phyloP scores from a whole-genome alignment of 2,329 filamentous ascomycete genomes.

The Pseudodiploospora longispora region DNA sequence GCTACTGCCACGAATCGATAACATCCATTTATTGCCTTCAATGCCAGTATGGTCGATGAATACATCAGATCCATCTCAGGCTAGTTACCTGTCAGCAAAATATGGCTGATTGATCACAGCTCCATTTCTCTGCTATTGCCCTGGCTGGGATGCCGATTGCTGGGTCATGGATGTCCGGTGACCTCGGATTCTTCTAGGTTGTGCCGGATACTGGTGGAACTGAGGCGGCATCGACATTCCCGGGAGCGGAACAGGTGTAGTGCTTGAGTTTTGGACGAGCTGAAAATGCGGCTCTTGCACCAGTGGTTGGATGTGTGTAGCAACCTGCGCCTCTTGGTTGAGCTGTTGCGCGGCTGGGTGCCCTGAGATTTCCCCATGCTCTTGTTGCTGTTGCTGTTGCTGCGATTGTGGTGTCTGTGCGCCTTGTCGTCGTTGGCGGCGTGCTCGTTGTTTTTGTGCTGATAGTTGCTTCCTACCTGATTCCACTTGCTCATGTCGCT shows the following conservation, averaged over 20 bases:
- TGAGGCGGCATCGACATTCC: slow-evolving; percentile 17
- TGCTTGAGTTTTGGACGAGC: slow-evolving; percentile 16
- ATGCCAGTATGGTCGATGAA: too few relatives aligned
- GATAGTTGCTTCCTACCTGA: slow-evolving; percentile 20
- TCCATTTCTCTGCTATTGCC: not conserved
- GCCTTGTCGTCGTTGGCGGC: slow-evolving; percentile 17
- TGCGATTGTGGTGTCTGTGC: slow-evolving; percentile 18
- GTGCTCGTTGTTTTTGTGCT: slow-evolving; percentile 16
- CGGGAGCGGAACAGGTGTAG: slow-evolving; percentile 19
- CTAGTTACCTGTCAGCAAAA: too few relatives aligned
- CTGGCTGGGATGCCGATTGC: slow-evolving; percentile 3
- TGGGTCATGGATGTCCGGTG: slow-evolving; percentile 13
- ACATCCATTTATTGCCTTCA: too few relatives aligned
- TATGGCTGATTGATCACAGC: too few relatives aligned
- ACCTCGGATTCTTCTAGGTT: slow-evolving; percentile 22
- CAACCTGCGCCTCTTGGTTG: slow-evolving; percentile 14
- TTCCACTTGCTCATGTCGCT: slow-evolving; percentile 30
- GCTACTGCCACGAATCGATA: too few relatives aligned
- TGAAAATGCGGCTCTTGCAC: slow-evolving; percentile 22
- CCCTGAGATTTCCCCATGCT: not conserved
- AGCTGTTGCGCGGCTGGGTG: slow-evolving; percentile 10
- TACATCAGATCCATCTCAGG: too few relatives aligned
- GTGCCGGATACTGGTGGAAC: slow-evolving; percentile 21
- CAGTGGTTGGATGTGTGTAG: slow-evolving; percentile 19
- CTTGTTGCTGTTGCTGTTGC: slow-evolving; percentile 9